Evolutionary conservation across 106 monocot genomes (phyloP).

Genomic region (Dendrobium chrysotoxum): DNA sequence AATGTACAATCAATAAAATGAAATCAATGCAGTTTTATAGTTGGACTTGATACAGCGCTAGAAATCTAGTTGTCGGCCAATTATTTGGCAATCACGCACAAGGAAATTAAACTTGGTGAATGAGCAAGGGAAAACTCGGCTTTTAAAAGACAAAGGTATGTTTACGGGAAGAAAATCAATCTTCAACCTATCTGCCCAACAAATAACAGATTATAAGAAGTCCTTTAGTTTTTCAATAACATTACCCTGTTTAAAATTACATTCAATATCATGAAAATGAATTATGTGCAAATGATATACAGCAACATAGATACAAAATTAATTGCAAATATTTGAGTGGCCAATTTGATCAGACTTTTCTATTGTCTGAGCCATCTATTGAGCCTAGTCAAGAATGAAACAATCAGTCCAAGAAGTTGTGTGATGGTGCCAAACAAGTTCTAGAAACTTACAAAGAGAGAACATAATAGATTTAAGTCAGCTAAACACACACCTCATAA

Average conservation of each 20-base stretch:
- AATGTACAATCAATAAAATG: background rate
- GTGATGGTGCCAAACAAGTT: too few species aligned
- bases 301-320: background rate
- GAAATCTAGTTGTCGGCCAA: background rate
- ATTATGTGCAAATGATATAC: background rate
- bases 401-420: too few species aligned
- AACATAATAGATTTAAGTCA: background rate
- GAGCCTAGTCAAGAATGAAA: too few species aligned
- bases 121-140: background rate
- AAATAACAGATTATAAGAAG: background rate
- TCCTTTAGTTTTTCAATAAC: background rate
- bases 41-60: background rate
- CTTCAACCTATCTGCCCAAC: background rate
- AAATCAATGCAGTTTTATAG: background rate
- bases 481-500: background rate
- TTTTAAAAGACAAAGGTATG: background rate
- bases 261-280: background rate
- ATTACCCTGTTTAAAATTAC: background rate
- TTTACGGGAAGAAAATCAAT: background rate
- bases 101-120: background rate
- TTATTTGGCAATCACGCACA: background rate
- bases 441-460: background rate
- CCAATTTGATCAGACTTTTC: too few species aligned
- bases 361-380: too few species aligned
- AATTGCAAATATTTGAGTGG: background rate